phyloP scores from a whole-genome alignment of 2,329 filamentous ascomycete species.

The Ceratocystis eucalypticola region DNA sequence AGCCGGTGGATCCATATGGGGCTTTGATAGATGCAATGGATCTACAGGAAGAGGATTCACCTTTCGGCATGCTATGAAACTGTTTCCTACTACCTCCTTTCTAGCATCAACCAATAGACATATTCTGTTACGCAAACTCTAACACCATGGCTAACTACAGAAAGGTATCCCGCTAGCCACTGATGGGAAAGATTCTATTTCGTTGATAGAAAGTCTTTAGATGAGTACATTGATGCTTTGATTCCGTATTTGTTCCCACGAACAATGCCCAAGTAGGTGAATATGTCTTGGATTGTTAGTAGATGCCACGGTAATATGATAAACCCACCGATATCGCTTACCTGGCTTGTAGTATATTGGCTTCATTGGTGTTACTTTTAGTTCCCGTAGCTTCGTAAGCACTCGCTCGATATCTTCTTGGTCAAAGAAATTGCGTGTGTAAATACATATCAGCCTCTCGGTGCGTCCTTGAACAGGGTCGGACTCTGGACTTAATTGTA shows the following conservation, averaged over 20 bases:
- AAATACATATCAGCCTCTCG: conserved; percentile 57
- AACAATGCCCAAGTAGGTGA: conserved; percentile 51
- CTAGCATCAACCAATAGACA: not conserved
- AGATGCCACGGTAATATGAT: not conserved
- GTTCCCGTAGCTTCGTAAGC: conserved; percentile 44
- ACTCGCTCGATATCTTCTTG: conserved; percentile 55
- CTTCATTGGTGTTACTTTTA: conserved; percentile 43
- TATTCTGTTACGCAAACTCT: not conserved
- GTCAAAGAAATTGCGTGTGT: conserved; percentile 63
- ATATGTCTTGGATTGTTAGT: conserved; percentile 40
- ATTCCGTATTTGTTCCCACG: conserved; percentile 49
- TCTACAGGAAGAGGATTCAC: not conserved
- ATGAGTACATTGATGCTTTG: conserved; percentile 41
- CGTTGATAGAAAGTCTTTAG: conserved; percentile 13
- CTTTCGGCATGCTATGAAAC: not conserved
- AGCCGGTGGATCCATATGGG: conserved; percentile 30
- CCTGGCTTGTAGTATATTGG: conserved; percentile 69
- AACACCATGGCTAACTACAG: no score
- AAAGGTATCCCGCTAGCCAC: no score
- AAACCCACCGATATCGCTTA: conserved; percentile 26
- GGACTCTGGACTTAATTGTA: conserved; percentile 40
- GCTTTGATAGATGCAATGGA: not conserved
- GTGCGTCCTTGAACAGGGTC: conserved; percentile 29
- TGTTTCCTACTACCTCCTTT: not conserved
- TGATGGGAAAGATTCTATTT: not conserved